Percentiles rank a stretch among this genome's conserved stretches.
phyloP scores from a whole-genome alignment of 2,329 filamentous ascomycete genomes.

The Hypocrella siamensis region DNA sequence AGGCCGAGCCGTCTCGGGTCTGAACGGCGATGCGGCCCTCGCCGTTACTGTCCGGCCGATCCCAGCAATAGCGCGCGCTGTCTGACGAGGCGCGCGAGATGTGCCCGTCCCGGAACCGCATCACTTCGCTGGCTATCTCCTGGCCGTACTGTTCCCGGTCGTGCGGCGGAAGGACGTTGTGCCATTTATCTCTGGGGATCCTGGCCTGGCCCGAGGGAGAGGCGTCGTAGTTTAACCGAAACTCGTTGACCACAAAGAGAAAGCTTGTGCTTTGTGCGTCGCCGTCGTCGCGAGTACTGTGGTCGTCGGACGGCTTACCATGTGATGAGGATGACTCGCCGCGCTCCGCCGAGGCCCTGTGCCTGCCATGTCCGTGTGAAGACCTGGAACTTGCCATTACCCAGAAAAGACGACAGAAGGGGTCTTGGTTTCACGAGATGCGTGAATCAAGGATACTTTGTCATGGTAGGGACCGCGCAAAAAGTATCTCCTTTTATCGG shows the following conservation, averaged over 20 bases:
- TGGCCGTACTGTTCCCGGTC: conserved; percentile 7
- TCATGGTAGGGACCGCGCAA: too few species aligned
- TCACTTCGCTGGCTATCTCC: conserved; percentile 16
- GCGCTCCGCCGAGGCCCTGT: too few species aligned
- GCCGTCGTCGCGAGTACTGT: too few species aligned
- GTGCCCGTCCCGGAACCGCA: conserved; percentile 18
- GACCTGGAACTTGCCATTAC: too few species aligned
- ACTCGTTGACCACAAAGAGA: conserved; percentile 23
- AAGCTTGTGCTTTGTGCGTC: conserved; percentile 14
- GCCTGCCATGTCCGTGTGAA: too few species aligned
- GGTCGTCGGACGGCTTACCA: too few species aligned
- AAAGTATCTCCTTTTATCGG: too few species aligned
- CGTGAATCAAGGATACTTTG: too few species aligned
- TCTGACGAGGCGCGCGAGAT: conserved; percentile 9
- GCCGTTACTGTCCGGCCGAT: background rate
- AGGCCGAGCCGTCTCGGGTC: background rate
- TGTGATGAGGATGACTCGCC: too few species aligned
- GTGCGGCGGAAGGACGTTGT: conserved; percentile 16
- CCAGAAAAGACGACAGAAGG: too few species aligned
- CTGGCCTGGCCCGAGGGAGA: conserved; percentile 1
- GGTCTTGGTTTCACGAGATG: too few species aligned
- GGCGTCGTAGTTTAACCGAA: conserved; percentile 8
- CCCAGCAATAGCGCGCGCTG: conserved; percentile 9
- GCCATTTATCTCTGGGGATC: conserved; percentile 8
- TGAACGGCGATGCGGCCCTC: conserved; percentile 2